Percentiles rank a stretch among this genome's conserved stretches.
Conservation (phyloP, 139 green algal genomes). For the Prasinococcaceae sp. region DNA sequence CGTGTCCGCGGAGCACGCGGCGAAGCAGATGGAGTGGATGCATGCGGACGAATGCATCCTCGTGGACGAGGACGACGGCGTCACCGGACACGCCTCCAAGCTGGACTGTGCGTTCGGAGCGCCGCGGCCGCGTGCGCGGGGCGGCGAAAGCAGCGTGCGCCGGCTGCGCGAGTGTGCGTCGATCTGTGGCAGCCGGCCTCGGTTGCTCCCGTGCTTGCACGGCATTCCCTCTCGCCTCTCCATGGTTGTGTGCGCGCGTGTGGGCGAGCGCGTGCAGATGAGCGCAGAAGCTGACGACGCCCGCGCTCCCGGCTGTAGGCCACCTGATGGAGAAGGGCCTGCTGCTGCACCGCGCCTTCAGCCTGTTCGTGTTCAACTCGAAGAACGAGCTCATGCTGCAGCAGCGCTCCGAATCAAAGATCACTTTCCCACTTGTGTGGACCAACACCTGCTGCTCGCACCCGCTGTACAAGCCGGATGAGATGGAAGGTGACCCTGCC, state of each 20-base stretch:
- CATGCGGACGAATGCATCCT: slow-evolving; percentile 72
- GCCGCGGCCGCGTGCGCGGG: not conserved
- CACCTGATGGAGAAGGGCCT: slow-evolving; percentile 19
- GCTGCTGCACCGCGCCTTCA: slow-evolving; percentile 82
- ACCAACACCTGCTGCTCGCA: slow-evolving; percentile 98
- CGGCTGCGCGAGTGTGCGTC: not conserved
- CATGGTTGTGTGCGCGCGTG: not conserved
- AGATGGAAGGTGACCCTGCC: no score
- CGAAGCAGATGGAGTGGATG: slow-evolving; percentile 68
- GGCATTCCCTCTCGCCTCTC: not conserved
- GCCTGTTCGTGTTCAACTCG: slow-evolving; percentile 87
- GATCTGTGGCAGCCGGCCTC: not conserved
- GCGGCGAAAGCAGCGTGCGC: not conserved
- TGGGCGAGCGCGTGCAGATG: not conserved
- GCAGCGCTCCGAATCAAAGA: slow-evolving; percentile 52
- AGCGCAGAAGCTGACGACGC: not conserved
- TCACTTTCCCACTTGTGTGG: slow-evolving; percentile 91
- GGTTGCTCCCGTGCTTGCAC: not conserved
- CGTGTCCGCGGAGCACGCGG: not conserved
- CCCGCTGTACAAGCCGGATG: slow-evolving; percentile 57
- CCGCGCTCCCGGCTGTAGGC: not conserved
- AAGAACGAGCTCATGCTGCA: slow-evolving; percentile 77
- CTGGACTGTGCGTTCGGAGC: slow-evolving; percentile 30
- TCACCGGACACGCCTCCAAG: slow-evolving; percentile 65
- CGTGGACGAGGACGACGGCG: slow-evolving; percentile 63